Base-by-base conservation (phyloP, 1,284 basidiomycete genomes). In the Cryptococcus amylolentus region DNA sequence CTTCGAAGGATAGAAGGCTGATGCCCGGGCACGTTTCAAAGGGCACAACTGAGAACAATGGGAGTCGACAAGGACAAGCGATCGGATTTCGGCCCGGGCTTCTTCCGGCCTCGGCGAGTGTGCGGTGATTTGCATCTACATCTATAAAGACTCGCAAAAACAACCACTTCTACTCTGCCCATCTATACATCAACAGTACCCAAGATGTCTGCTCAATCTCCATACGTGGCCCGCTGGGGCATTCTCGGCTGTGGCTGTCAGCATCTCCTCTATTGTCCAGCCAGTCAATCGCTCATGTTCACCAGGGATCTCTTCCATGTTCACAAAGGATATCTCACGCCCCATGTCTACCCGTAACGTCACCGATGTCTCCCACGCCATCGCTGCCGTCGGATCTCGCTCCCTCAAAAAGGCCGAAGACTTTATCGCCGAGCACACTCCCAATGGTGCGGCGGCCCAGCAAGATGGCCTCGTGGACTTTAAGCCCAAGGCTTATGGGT, bases 351-450 rank as follows among this genome's bases (percentile, higher is more conserved):
- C 67, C 0, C 70, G 80, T 4, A 59, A 70, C 4, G 76, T 77
- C 0, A 55, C 60, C 0, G 79, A 80, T 60, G 72, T 82, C 31
- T 56, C 67, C 42, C 81, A 82, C 60, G 66, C 67, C 13, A 63
- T 81, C 31, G 75, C 69, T 4, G 78, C 78, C 2, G 77, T 78
- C 18, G 80, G 78, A 0, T 79, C 79, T 12, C 62, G 77, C 27
- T 70, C 70, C 2, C 50, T 64, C 8, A 54, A 64, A 5, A 76
- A 74, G 35, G 80, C 80, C 0, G 23, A 67, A 35, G 59, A 70
- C 14, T 81, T 81, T 59, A 68, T 81, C 47, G 54, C 62, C 14
- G 60, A 71, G 12, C 47, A 67, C 43, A 72, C 69, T 20, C 66
- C 69, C 7, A 58, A 68, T 6, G 67, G 71, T 0, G 73, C 61